These are phyloP conservation scores for Syzygium syzygioides DNA, from an alignment of 441 rosid genomes.

Conservation along the genomic window DNA sequence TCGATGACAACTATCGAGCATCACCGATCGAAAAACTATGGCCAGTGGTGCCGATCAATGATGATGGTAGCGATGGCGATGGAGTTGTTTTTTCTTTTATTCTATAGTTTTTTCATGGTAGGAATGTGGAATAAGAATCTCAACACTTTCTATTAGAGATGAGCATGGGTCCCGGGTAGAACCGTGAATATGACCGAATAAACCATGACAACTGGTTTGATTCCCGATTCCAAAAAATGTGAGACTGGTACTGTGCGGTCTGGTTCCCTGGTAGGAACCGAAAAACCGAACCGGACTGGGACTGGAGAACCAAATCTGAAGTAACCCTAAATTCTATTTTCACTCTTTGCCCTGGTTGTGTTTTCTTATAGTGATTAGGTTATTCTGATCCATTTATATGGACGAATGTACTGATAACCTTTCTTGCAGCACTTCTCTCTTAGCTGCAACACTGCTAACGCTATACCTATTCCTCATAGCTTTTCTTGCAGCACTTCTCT, in stretches of 20 bases:
- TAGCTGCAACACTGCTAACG: not conserved
- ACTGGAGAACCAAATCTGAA: not conserved
- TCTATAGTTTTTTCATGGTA: not conserved
- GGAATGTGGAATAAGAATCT: not conserved
- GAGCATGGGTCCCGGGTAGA: accelerated
- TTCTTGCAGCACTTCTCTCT: not conserved
- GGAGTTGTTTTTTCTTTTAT: not conserved
- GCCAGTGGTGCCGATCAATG: not conserved
- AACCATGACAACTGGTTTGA: not conserved
- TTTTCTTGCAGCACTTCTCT: not conserved
- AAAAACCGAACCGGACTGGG: accelerated
- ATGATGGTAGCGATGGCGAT: not conserved
- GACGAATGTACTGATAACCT: not conserved
- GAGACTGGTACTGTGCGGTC: not conserved
- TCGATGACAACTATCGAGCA: not conserved
- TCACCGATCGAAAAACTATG: not conserved
- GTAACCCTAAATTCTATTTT: not conserved
- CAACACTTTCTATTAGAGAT: not conserved
- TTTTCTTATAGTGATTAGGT: not conserved
- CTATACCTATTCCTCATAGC: not conserved
- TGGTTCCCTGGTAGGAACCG: not conserved
- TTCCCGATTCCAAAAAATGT: not conserved
- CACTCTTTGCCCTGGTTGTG: no score
- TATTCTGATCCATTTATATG: not conserved
- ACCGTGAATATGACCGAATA: not conserved